Conservation (phyloP, 768 basidiomycete species). For the Tricholoma matsutake region DNA sequence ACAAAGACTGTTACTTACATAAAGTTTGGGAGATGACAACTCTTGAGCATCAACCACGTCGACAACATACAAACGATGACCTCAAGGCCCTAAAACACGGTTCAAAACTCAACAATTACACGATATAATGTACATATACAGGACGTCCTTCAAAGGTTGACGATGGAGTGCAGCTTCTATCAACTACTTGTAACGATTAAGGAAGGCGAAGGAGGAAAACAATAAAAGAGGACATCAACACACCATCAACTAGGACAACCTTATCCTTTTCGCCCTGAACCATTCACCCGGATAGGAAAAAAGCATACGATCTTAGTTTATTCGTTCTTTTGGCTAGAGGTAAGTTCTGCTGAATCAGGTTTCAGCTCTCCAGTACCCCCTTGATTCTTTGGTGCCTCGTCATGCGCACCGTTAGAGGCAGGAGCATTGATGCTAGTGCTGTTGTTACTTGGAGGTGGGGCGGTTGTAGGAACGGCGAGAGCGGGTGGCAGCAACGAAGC, state of each 20-base stretch:
- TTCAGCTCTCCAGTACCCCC: constrained; percentile 26
- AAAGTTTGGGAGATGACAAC: constrained; percentile 23
- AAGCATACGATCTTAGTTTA: constrained; percentile 12
- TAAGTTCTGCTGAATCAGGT: constrained; percentile 22
- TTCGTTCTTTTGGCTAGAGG: constrained; percentile 10
- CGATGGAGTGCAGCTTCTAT: not conserved
- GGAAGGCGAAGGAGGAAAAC: not conserved
- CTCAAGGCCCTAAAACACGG: not conserved
- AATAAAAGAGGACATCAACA: not conserved
- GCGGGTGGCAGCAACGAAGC: constrained; percentile 37
- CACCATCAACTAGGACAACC: not conserved
- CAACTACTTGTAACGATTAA: not conserved
- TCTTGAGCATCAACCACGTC: constrained; percentile 30
- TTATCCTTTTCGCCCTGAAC: not conserved
- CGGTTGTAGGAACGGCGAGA: constrained; percentile 4
- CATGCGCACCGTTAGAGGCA: constrained; percentile 24
- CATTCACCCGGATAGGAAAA: constrained; percentile 6
- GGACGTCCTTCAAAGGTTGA: not conserved
- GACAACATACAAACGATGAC: constrained; percentile 1
- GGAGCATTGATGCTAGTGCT: constrained; percentile 6
- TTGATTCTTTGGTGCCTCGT: constrained; percentile 24
- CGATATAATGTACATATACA: constrained; percentile 3
- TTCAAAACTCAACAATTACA: not conserved
- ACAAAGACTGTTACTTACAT: constrained; percentile 36
- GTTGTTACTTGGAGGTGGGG: constrained; percentile 12